These are phyloP conservation scores for Vitis hybrid DNA, from an alignment of 177 flowering plant genomes.

Conservation along the genomic window DNA sequence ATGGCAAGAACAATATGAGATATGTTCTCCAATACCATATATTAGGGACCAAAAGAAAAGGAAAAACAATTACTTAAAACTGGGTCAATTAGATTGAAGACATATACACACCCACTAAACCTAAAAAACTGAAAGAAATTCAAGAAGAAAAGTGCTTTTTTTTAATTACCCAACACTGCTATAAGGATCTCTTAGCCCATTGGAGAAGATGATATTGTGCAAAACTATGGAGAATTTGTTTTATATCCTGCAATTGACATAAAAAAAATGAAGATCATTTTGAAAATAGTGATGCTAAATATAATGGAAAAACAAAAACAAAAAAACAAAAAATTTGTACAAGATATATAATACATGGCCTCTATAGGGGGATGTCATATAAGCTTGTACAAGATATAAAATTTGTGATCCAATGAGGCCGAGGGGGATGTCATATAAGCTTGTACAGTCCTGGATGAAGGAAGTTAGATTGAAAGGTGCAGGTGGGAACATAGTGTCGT, in stretches of 20 bases:
- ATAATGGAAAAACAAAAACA: conserved; percentile 9
- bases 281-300: background rate
- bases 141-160: too few relatives aligned
- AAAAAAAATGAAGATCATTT: background rate
- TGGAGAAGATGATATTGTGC: conserved; percentile 49
- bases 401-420: conserved; percentile 43
- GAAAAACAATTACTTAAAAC: too few relatives aligned
- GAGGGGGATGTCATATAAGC: conserved; percentile 22
- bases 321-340: too few relatives aligned
- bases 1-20: too few relatives aligned
- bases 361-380: too few relatives aligned
- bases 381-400: too few relatives aligned
- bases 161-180: conserved; percentile 44
- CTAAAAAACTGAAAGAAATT: too few relatives aligned
- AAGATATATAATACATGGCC: too few relatives aligned
- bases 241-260: conserved; percentile 29
- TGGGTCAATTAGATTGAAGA: too few relatives aligned
- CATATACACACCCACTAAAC: too few relatives aligned
- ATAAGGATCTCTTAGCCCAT: conserved; percentile 41
- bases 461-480: conserved; percentile 17
- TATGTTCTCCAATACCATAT: too few relatives aligned
- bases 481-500: conserved; percentile 32
- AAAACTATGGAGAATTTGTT: conserved; percentile 21
- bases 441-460: conserved; percentile 13
- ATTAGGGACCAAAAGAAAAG: too few relatives aligned